Conservation (phyloP, 805 yeast genomes). For the Grigorovia humatica region DNA sequence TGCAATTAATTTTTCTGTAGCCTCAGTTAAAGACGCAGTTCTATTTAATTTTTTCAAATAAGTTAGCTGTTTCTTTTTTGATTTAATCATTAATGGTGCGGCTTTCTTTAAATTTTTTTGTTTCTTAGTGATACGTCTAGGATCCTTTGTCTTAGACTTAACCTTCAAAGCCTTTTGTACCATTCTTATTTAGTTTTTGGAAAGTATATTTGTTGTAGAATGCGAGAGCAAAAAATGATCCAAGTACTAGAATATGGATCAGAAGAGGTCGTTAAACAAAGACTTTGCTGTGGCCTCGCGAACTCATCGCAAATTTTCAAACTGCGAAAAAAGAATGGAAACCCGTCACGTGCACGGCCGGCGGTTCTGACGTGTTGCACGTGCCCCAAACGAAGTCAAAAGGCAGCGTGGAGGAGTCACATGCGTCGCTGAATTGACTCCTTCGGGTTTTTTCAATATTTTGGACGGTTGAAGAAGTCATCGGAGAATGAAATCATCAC, state of each 20-base stretch:
- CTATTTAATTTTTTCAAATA: constrained; percentile 48
- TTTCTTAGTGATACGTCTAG: constrained; percentile 43
- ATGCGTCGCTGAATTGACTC: background rate
- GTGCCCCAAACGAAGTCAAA: background rate
- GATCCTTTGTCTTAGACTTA: constrained; percentile 30
- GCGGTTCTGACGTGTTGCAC: background rate
- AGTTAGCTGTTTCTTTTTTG: constrained; percentile 47
- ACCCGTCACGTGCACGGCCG: background rate
- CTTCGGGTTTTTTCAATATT: background rate
- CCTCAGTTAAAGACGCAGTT: constrained; percentile 37
- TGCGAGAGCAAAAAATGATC: too few relatives aligned
- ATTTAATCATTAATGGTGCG: constrained; percentile 63
- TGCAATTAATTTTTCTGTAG: constrained; percentile 79
- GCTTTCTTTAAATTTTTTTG: constrained; percentile 57
- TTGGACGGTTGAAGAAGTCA: background rate
- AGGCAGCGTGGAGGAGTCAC: background rate
- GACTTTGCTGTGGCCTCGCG: background rate
- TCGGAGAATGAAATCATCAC: background rate
- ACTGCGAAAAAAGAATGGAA: background rate
- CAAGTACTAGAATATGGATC: too few relatives aligned
- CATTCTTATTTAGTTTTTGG: constrained; percentile 31
- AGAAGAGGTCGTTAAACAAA: too few relatives aligned
- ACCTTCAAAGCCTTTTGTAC: constrained; percentile 67
- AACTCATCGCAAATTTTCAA: background rate
- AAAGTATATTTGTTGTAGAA: too few relatives aligned